A percentile compares a stretch with the other conserved stretches of the same genome.
These are phyloP conservation scores for Saksenaea vasiformis DNA, from an alignment of 371 early-diverging fungal genomes.

Conservation along the genomic window DNA sequence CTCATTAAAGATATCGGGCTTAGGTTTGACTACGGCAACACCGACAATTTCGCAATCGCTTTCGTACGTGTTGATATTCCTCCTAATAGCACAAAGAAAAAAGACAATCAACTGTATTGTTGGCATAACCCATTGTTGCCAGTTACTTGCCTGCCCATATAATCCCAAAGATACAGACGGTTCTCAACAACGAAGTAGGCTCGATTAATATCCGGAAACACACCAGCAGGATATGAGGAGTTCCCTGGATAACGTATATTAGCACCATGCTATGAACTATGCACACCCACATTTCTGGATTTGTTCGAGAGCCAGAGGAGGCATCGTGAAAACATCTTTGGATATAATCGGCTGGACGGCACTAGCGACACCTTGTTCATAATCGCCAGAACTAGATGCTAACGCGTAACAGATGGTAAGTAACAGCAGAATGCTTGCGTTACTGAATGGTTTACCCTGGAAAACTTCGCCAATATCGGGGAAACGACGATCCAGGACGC, in stretches of 20 bases:
- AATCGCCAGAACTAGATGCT: constrained; percentile 15
- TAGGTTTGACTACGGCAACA: constrained; percentile 78
- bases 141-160: constrained; percentile 55
- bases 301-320: constrained; percentile 19
- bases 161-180: constrained; percentile 87
- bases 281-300: constrained; percentile 16
- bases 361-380: constrained; percentile 2
- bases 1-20: constrained; percentile 75
- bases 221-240: constrained; percentile 29
- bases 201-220: constrained; percentile 77
- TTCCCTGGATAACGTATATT: constrained; percentile 18
- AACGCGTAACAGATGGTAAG: background rate
- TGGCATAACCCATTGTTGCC: background rate
- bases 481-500: constrained; percentile 6
- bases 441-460: constrained; percentile 5
- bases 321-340: constrained; percentile 19
- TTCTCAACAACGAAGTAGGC: constrained; percentile 91
- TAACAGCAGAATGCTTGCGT: background rate
- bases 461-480: constrained; percentile 20
- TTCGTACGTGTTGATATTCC: constrained; percentile 71
- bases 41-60: constrained; percentile 85
- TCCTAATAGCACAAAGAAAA: constrained; percentile 22
- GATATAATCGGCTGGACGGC: constrained; percentile 17
- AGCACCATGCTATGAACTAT: background rate
- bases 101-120: background rate